These are phyloP conservation scores for Fusarium nygamai DNA, from an alignment of 2,329 filamentous ascomycete genomes.

Conservation along the genomic window DNA sequence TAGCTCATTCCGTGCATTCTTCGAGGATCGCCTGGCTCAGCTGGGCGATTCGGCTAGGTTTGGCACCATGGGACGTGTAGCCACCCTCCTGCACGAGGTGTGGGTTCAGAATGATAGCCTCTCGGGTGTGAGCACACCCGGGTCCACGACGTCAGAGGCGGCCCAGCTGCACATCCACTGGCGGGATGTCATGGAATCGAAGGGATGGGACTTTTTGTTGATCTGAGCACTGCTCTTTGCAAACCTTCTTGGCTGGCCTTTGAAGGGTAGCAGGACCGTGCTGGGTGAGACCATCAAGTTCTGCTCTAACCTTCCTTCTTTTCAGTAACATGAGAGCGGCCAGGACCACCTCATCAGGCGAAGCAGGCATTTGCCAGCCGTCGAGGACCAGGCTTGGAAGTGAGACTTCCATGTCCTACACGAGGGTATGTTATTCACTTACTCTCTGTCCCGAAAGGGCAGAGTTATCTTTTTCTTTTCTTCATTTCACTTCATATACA, in stretches of 20 bases:
- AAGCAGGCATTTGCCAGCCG: constrained; percentile 52
- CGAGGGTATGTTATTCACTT: constrained; percentile 31
- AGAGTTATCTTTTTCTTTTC: constrained; percentile 8
- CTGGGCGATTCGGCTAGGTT: constrained; percentile 81
- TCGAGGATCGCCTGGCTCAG: constrained; percentile 77
- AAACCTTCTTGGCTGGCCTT: constrained; percentile 52
- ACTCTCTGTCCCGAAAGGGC: constrained; percentile 39
- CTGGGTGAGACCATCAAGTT: constrained; percentile 29
- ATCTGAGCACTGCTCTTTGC: constrained; percentile 64
- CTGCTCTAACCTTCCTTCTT: constrained; percentile 34
- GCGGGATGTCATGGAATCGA: constrained; percentile 92
- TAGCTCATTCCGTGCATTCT: constrained; percentile 80
- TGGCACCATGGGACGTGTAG: constrained; percentile 87
- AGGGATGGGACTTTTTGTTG: constrained; percentile 91
- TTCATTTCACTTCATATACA: constrained; percentile 42
- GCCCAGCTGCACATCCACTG: constrained; percentile 81
- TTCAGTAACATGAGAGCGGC: constrained; percentile 38
- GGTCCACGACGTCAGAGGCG: constrained; percentile 50
- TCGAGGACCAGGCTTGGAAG: constrained; percentile 28
- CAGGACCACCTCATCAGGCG: constrained; percentile 44
- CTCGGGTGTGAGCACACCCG: constrained; percentile 49
- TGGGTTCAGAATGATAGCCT: constrained; percentile 80
- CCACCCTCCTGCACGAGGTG: constrained; percentile 80
- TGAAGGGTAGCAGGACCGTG: constrained; percentile 43
- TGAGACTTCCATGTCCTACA: background rate